Evolutionary conservation across 345 rosid genomes (phyloP).

Genomic region (Rhodamnia rubescens): DNA sequence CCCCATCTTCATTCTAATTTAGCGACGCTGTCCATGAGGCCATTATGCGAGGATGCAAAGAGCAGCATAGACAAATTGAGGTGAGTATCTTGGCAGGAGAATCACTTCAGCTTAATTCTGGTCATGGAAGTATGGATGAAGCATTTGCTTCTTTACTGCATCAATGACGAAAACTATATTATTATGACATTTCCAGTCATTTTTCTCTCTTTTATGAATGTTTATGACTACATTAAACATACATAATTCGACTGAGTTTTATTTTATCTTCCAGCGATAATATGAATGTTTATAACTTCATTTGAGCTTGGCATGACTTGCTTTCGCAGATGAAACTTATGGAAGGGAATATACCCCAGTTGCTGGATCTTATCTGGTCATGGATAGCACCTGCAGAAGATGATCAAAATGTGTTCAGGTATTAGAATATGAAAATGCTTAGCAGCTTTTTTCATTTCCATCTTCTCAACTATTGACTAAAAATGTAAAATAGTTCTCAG

Average conservation of each 20-base stretch:
- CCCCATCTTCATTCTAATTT: constrained; percentile 6
- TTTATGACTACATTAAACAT: background rate
- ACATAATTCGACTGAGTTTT: background rate
- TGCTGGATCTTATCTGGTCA: constrained; percentile 88
- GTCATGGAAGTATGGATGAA: background rate
- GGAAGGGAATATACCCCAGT: constrained; percentile 80
- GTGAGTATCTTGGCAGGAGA: constrained; percentile 16
- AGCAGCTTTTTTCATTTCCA: background rate
- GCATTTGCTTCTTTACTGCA: background rate
- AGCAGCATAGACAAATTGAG: constrained; percentile 96
- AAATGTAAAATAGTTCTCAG: background rate
- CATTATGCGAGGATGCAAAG: constrained; percentile 84
- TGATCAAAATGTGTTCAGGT: constrained; percentile 71
- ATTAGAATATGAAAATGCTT: background rate
- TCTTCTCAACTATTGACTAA: background rate
- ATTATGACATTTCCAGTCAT: background rate
- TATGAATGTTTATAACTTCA: background rate
- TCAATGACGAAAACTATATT: background rate
- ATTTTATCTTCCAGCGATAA: background rate
- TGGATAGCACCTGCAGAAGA: constrained; percentile 97
- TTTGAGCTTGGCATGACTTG: background rate
- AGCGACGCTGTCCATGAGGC: constrained; percentile 88
- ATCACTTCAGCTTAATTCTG: background rate
- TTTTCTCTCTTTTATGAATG: background rate
- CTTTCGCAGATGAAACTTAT: constrained; percentile 79